Conservation (phyloP, 2,329 filamentous ascomycete species). For the Aspergillus tubingensis region DNA sequence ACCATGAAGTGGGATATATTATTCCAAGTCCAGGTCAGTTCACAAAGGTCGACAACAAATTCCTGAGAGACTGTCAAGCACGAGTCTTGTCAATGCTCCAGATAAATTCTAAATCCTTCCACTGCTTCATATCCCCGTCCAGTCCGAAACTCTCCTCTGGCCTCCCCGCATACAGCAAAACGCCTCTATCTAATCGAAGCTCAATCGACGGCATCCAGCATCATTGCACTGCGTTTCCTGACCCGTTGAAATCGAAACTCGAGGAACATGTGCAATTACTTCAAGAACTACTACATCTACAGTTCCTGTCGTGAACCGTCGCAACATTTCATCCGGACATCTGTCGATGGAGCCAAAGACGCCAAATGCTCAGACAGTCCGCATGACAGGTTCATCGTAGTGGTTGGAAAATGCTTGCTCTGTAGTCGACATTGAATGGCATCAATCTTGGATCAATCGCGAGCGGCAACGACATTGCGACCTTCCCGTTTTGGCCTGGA, state of each 20-base stretch:
- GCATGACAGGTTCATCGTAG: conserved; percentile 73
- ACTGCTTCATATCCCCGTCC: neutral
- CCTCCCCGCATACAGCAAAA: neutral
- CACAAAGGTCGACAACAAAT: neutral
- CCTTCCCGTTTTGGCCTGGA: neutral
- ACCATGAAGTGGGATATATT: conserved; percentile 21
- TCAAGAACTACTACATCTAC: conserved; percentile 77
- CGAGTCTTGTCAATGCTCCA: neutral
- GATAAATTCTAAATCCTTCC: neutral
- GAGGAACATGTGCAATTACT: conserved; percentile 60
- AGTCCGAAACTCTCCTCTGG: neutral
- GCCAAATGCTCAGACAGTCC: conserved; percentile 63
- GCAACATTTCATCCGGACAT: conserved; percentile 70
- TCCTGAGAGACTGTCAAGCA: neutral
- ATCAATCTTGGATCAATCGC: conserved; percentile 1
- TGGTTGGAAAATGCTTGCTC: conserved; percentile 63
- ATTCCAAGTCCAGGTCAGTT: conserved; percentile 11
- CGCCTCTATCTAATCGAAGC: neutral
- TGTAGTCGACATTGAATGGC: conserved; percentile 39
- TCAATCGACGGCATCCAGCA: neutral
- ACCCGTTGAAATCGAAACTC: conserved; percentile 11
- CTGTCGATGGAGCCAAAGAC: conserved; percentile 65
- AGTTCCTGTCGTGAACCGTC: conserved; percentile 68
- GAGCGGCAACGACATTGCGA: neutral
- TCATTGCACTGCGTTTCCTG: neutral